Evolutionary conservation across 2,329 filamentous ascomycete genomes (phyloP).

Genomic region (Boeremia lycopersici): DNA sequence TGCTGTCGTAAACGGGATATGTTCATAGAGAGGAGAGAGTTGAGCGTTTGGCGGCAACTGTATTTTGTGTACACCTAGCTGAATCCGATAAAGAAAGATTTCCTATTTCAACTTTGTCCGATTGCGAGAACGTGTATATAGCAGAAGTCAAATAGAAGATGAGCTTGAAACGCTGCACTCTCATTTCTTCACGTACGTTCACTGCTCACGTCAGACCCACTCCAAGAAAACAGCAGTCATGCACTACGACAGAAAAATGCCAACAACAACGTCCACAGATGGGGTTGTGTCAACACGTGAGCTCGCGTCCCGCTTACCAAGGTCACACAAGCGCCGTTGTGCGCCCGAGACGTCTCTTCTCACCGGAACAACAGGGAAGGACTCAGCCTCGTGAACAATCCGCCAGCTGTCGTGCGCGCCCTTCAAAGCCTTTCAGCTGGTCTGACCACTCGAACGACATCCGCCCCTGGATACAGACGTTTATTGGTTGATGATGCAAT

Average conservation of each 20-base stretch:
- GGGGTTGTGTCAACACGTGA: neutral
- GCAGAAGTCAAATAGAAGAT: slow-evolving; percentile 3
- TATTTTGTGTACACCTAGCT: slow-evolving; percentile 47
- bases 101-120: slow-evolving; percentile 23
- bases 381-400: slow-evolving; percentile 13
- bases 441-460: neutral
- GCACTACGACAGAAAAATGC: too few species aligned
- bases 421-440: slow-evolving; percentile 2
- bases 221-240: too few species aligned
- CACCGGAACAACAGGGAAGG: slow-evolving; percentile 12
- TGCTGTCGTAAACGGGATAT: slow-evolving; percentile 51
- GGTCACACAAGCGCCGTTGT: neutral
- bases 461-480: neutral
- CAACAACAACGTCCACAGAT: too few species aligned
- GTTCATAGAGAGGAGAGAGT: slow-evolving; percentile 7
- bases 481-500: slow-evolving; percentile 14
- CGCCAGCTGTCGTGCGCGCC: neutral
- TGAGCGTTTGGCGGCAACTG: slow-evolving; percentile 31
- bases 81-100: slow-evolving; percentile 40
- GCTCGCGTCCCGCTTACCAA: neutral
- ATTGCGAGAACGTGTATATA: slow-evolving; percentile 15
- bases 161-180: neutral
- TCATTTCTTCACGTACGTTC: too few species aligned
- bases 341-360: neutral
- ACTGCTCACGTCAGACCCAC: too few species aligned